Percentiles rank a stretch among this genome's conserved stretches.
These are phyloP conservation scores for Neurospora sp. DNA, from an alignment of 2,329 filamentous ascomycete genomes.

Conservation along the genomic window DNA sequence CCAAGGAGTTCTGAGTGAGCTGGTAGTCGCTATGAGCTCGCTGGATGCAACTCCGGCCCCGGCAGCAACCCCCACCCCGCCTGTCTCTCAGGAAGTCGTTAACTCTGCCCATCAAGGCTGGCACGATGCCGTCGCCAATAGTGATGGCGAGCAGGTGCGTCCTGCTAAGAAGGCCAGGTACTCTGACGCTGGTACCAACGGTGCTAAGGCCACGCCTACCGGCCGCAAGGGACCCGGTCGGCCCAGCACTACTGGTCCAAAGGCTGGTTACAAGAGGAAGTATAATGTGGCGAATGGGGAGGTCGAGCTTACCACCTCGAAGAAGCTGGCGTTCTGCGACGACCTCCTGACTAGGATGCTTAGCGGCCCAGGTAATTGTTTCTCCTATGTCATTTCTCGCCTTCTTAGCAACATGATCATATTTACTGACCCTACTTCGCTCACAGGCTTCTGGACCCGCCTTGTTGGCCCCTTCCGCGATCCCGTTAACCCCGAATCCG, in stretches of 20 bases:
- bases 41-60: constrained; percentile 30
- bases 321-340: constrained; percentile 48
- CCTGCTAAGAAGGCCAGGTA: constrained; percentile 35
- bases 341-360: constrained; percentile 52
- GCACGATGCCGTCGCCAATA: constrained; percentile 27
- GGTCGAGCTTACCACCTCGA: constrained; percentile 24
- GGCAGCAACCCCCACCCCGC: constrained; percentile 7
- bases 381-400: not conserved
- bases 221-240: constrained; percentile 19
- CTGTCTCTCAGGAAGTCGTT: constrained; percentile 12
- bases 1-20: constrained; percentile 51
- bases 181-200: constrained; percentile 23
- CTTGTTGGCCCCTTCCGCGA: constrained; percentile 53
- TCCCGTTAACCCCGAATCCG: constrained; percentile 43
- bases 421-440: not conserved
- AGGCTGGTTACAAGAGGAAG: constrained; percentile 23
- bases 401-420: not conserved
- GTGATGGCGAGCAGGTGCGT: constrained; percentile 14
- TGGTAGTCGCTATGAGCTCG: constrained; percentile 53
- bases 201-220: constrained; percentile 5
- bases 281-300: constrained; percentile 17
- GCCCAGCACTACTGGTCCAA: constrained; percentile 15
- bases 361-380: constrained; percentile 43
- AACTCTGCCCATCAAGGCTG: constrained; percentile 25
- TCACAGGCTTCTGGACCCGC: constrained; percentile 54